Percentiles rank a stretch among this genome's conserved stretches.
Evolutionary conservation across 768 basidiomycete species (phyloP).

Genomic region (Mycena kentingensis): DNA sequence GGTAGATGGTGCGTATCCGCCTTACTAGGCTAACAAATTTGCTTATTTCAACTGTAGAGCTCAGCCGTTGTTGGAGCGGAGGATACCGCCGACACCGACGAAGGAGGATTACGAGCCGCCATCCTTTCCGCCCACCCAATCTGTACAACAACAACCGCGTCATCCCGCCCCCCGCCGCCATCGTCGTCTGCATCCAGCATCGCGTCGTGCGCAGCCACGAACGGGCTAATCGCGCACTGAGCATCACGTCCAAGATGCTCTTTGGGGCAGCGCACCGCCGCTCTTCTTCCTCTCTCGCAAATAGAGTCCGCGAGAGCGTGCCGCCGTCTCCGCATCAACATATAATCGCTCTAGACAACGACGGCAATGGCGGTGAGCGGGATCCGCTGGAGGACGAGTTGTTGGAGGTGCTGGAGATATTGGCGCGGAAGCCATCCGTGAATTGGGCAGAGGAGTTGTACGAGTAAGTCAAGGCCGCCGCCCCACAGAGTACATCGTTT

Average conservation of each 20-base stretch:
- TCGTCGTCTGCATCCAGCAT: constrained; percentile 66
- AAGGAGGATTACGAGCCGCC: constrained; percentile 48
- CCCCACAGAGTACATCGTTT: constrained; percentile 71
- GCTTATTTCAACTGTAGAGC: constrained; percentile 47
- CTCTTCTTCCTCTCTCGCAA: constrained; percentile 37
- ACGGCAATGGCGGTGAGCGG: constrained; percentile 45
- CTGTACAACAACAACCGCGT: constrained; percentile 28
- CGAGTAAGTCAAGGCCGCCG: constrained; percentile 80
- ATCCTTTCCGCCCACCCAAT: constrained; percentile 72
- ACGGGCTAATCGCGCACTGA: constrained; percentile 77
- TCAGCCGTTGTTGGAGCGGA: constrained; percentile 62
- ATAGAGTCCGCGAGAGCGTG: constrained; percentile 39
- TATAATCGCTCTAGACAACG: constrained; percentile 49
- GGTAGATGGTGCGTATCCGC: constrained; percentile 71
- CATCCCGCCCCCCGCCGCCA: constrained; percentile 45
- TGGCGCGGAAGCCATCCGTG: constrained; percentile 95
- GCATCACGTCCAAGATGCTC: constrained; percentile 77
- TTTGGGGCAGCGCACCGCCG: constrained; percentile 56
- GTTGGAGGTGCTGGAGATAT: constrained; percentile 79
- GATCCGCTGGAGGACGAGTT: constrained; percentile 83
- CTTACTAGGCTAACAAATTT: neutral
- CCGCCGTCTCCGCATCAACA: constrained; percentile 62
- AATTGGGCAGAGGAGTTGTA: constrained; percentile 96
- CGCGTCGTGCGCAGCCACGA: constrained; percentile 65
- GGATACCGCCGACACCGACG: constrained; percentile 48